These are phyloP conservation scores for Raffaelea arxii DNA, from an alignment of 2,329 filamentous ascomycete genomes.

Conservation along the genomic window DNA sequence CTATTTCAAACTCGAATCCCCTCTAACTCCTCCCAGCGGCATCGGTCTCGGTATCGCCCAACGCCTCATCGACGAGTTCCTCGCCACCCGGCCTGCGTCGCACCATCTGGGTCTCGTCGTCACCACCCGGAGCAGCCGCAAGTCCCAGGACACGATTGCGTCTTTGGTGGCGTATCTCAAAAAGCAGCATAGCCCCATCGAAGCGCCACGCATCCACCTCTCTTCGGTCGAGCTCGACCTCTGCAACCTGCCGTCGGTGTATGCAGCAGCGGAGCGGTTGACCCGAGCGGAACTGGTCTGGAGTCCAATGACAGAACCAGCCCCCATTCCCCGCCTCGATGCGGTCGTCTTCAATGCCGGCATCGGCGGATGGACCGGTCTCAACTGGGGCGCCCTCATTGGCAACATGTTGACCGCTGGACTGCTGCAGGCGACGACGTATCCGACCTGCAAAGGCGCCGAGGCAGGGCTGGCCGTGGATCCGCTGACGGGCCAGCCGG, in stretches of 20 bases:
- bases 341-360: slow-evolving; percentile 79
- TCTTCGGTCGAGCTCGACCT: slow-evolving; percentile 50
- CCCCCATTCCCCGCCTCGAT: slow-evolving; percentile 52
- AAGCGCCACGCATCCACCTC: slow-evolving; percentile 44
- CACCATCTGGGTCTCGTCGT: slow-evolving; percentile 71
- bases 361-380: slow-evolving; percentile 74
- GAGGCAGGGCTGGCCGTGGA: slow-evolving; percentile 34
- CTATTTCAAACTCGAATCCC: not conserved
- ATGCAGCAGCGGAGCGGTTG: slow-evolving; percentile 36
- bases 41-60: slow-evolving; percentile 77
- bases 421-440: slow-evolving; percentile 59
- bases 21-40: slow-evolving; percentile 48
- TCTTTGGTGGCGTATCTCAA: slow-evolving; percentile 55
- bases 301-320: slow-evolving; percentile 31
- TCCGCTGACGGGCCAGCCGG: slow-evolving; percentile 28
- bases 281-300: too few species aligned
- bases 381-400: slow-evolving; percentile 57
- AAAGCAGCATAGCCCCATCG: slow-evolving; percentile 12
- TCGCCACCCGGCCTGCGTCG: slow-evolving; percentile 55
- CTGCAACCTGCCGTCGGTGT: slow-evolving; percentile 45
- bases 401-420: slow-evolving; percentile 46
- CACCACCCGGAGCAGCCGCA: slow-evolving; percentile 67
- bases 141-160: slow-evolving; percentile 62
- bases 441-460: slow-evolving; percentile 66
- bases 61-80: slow-evolving; percentile 84